Base-by-base conservation (phyloP, 2,329 filamentous ascomycete genomes). In the Beauveria sp. region DNA sequence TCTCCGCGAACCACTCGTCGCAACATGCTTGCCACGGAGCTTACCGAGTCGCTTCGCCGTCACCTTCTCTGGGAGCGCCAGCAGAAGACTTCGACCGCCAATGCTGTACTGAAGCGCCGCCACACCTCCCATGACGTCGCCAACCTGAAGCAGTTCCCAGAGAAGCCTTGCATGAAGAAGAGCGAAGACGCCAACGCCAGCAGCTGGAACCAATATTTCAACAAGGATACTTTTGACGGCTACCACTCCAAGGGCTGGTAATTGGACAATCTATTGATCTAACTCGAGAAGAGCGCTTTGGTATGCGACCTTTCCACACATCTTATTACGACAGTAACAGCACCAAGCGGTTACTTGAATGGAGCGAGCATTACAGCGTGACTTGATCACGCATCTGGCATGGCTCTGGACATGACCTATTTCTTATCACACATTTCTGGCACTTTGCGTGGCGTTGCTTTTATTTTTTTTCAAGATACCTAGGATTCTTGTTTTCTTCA, bases 1-100 rank as follows among this genome's bases (percentile, higher is more conserved):
- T 98, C 95, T 5, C 95, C 95, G 4, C 86, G 92, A 62, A 97
- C 93, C 0, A 97, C 93, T 0, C 86, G 95, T 57, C 86, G 93
- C 64, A 96, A 97, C 75, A 99, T 99, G 95, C 83, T 99, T 62
- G 89, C 91, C 9, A 96, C 91, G 0, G 95, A 99, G 77, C 80
- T 99, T 60, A 97, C 93, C 2, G 92, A 96, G 73, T 96, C 91
- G 24, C 86, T 99, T 3, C 87, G 95, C 24, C 90, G 92, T 68
- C 90, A 97, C 69, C 86, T 99, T 18, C 83, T 98, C 18, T 96
- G 91, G 90, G 95, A 99, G 74, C 88, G 95, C 58, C 91, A 96
- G 71, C 93, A 98, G 72, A 96, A 95, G 82, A 91, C 91, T 63
- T 89, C 90, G 40, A 93, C 91, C 8, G 90, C 88, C 69, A 93